A percentile compares a stretch with the other conserved stretches of the same genome.
phyloP scores from a whole-genome alignment of 2,329 filamentous ascomycete genomes.

The Colletotrichum magnum region DNA sequence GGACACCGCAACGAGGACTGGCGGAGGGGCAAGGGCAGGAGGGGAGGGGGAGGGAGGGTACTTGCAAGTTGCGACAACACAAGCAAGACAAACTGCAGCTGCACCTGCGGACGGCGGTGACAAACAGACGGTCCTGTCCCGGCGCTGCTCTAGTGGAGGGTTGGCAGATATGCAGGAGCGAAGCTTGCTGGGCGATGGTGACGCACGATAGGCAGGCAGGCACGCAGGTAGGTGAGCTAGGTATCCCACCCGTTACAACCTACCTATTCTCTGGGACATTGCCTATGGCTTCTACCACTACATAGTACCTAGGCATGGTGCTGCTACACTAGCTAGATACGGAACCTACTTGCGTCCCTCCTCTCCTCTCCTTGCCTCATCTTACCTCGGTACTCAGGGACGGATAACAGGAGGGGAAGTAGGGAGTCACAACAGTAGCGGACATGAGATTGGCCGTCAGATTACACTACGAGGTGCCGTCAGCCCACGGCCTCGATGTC shows the following conservation, averaged over 20 bases:
- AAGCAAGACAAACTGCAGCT: conserved; percentile 34
- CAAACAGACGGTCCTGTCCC: conserved; percentile 9
- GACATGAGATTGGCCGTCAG: background rate
- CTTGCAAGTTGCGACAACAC: conserved; percentile 8
- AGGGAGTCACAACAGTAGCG: no score
- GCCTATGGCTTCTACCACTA: background rate
- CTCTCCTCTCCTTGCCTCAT: no score
- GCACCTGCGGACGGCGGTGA: conserved; percentile 1
- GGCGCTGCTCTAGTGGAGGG: background rate
- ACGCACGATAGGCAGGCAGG: background rate
- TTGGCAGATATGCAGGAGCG: conserved; percentile 14
- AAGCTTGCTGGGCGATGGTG: conserved; percentile 22
- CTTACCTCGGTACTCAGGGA: no score
- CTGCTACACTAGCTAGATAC: no score
- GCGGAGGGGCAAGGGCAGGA: background rate
- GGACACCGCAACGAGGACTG: background rate
- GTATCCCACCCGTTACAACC: background rate
- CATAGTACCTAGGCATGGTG: background rate
- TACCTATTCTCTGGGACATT: background rate
- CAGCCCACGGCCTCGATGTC: conserved; percentile 3
- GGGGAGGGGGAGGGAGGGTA: background rate
- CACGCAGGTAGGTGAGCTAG: no score
- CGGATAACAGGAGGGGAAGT: no score
- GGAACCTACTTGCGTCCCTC: no score
- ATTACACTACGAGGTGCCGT: conserved; percentile 9